Conservation (phyloP, 73 alveolate species). For the Urostyla sp. region DNA sequence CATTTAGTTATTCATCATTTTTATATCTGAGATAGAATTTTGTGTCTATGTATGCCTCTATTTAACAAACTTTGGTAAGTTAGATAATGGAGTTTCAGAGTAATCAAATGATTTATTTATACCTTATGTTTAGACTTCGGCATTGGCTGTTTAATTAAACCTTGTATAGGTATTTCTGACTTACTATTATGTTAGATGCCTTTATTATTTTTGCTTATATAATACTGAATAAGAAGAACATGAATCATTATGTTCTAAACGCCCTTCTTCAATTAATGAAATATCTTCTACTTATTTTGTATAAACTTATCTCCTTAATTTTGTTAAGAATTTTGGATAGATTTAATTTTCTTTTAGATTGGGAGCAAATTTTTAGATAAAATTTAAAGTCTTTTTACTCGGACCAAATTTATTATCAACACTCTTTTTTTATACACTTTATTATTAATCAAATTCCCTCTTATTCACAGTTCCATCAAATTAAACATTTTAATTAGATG, state of each 20-base stretch:
- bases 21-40: slow-evolving; percentile 11
- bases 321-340: slow-evolving; percentile 3
- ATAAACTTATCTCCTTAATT: neutral
- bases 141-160: too few relatives aligned
- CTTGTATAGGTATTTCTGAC: too few relatives aligned
- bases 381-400: slow-evolving; percentile 13
- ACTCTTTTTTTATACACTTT: too few relatives aligned
- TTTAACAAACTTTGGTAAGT: slow-evolving; percentile 28
- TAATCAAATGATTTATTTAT: neutral
- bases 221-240: too few relatives aligned
- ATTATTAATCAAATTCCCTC: too few relatives aligned
- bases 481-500: too few relatives aligned
- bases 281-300: too few relatives aligned
- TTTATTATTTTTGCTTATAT: too few relatives aligned
- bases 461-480: too few relatives aligned
- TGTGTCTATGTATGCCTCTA: neutral
- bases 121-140: neutral
- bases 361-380: slow-evolving; percentile 46
- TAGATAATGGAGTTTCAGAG: neutral
- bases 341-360: slow-evolving; percentile 15
- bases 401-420: slow-evolving; percentile 30
- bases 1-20: neutral
- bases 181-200: too few relatives aligned
- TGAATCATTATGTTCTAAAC: too few relatives aligned
- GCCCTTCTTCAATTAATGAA: too few relatives aligned